A percentile compares a stretch with the other conserved stretches of the same genome.
phyloP scores from a whole-genome alignment of 768 basidiomycete genomes.

The Exidia glandulosa region DNA sequence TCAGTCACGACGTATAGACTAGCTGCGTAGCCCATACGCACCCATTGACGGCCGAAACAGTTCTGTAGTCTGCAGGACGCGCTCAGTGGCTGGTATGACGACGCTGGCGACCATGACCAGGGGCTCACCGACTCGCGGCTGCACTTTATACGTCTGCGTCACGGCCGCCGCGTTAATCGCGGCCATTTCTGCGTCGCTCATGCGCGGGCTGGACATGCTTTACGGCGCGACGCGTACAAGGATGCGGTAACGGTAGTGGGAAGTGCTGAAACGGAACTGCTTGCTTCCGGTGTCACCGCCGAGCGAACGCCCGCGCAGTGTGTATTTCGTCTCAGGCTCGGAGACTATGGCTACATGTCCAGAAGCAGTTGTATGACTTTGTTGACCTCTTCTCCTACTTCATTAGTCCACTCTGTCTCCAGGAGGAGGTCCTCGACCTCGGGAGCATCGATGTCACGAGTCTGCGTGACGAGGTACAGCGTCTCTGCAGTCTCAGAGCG shows the following conservation, averaged over 20 bases:
- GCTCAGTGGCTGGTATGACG: background rate
- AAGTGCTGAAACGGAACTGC: background rate
- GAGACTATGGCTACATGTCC: background rate
- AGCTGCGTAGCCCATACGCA: conserved; percentile 25
- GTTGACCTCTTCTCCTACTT: background rate
- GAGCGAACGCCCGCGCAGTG: background rate
- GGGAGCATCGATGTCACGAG: conserved; percentile 55
- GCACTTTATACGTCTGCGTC: conserved; percentile 76
- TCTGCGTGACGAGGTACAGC: conserved; percentile 67
- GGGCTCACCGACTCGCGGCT: conserved; percentile 74
- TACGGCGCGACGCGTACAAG: conserved; percentile 12
- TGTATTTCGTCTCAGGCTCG: background rate
- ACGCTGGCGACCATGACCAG: conserved; percentile 1
- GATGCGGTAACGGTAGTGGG: background rate
- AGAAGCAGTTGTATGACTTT: background rate
- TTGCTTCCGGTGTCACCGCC: background rate
- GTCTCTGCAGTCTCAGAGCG: conserved; percentile 75
- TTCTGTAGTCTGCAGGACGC: conserved; percentile 67
- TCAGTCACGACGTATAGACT: background rate
- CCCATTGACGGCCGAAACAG: conserved; percentile 99
- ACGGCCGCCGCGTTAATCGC: conserved; percentile 82
- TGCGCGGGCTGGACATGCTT: conserved; percentile 42
- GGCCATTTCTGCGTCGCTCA: conserved; percentile 64
- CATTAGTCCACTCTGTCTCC: conserved; percentile 55
- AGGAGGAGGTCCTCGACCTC: conserved; percentile 58